A percentile compares a stretch with the other conserved stretches of the same genome.
These are phyloP conservation scores for Chondrostereum purpureum DNA, from an alignment of 1,284 basidiomycete species.

Conservation along the genomic window DNA sequence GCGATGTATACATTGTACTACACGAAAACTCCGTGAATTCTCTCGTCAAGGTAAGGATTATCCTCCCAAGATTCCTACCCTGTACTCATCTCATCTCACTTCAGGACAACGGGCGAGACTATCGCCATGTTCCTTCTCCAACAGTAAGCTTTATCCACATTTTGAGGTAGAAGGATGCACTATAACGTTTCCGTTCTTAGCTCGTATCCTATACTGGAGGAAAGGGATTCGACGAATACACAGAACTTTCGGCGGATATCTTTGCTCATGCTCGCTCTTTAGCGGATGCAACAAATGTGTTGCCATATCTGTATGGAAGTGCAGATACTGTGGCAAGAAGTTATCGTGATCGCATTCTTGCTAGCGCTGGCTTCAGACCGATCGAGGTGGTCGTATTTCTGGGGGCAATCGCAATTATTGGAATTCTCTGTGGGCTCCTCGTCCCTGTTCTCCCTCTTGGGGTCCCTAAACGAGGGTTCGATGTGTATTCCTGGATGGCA, in stretches of 20 bases:
- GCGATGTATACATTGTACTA: background rate
- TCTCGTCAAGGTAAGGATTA: background rate
- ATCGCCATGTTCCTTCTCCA: background rate
- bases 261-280: background rate
- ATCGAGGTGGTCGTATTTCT: background rate
- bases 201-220: background rate
- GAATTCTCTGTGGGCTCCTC: background rate
- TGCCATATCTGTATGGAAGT: background rate
- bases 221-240: background rate
- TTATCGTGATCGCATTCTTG: background rate
- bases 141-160: background rate
- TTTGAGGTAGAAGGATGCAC: background rate
- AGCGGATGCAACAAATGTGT: background rate
- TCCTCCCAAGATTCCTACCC: background rate
- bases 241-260: background rate
- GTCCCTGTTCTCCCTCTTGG: background rate
- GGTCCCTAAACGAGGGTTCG: background rate
- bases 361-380: background rate
- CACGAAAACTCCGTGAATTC: background rate
- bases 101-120: background rate
- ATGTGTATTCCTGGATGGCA: background rate
- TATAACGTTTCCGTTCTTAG: background rate
- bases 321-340: background rate
- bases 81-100: background rate
- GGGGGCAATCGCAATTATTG: background rate